Percentiles rank a stretch among this genome's conserved stretches.
Evolutionary conservation across 1,284 basidiomycete genomes (phyloP).

Genomic region (Athelia sp.): DNA sequence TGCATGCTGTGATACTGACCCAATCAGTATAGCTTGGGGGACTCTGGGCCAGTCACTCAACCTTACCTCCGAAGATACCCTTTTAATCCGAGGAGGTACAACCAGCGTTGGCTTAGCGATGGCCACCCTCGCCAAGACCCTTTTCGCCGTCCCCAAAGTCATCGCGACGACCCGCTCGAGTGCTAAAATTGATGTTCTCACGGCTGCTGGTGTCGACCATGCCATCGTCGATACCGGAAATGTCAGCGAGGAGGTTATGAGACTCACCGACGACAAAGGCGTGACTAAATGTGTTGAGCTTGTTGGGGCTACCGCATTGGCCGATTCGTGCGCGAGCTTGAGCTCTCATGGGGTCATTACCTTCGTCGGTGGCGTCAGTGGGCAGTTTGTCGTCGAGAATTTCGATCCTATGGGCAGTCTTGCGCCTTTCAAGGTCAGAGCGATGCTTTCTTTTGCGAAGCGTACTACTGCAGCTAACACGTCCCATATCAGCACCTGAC

Average conservation of each 20-base stretch:
- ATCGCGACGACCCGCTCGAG: conserved; percentile 16
- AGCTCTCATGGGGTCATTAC: conserved; percentile 13
- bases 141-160: conserved; percentile 14
- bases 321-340: conserved; percentile 15
- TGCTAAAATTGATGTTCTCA: conserved; percentile 10
- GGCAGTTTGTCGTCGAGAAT: conserved; percentile 14
- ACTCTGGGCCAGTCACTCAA: conserved; percentile 10
- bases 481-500: conserved; percentile 12
- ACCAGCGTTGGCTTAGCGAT: conserved; percentile 18
- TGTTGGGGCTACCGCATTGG: conserved; percentile 14
- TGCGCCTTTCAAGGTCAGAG: conserved; percentile 14
- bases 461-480: background rate
- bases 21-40: conserved; percentile 12
- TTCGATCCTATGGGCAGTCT: conserved; percentile 15
- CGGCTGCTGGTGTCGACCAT: conserved; percentile 13
- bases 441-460: background rate
- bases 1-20: background rate
- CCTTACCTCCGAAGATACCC: conserved; percentile 12
- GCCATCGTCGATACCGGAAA: conserved; percentile 15
- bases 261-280: conserved; percentile 13
- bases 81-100: conserved; percentile 18
- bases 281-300: conserved; percentile 19
- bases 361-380: conserved; percentile 16
- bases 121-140: conserved; percentile 16
- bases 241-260: conserved; percentile 13